Base-by-base conservation (phyloP, 129 eudicot genomes). In the Chrysanthemum makinoi region DNA sequence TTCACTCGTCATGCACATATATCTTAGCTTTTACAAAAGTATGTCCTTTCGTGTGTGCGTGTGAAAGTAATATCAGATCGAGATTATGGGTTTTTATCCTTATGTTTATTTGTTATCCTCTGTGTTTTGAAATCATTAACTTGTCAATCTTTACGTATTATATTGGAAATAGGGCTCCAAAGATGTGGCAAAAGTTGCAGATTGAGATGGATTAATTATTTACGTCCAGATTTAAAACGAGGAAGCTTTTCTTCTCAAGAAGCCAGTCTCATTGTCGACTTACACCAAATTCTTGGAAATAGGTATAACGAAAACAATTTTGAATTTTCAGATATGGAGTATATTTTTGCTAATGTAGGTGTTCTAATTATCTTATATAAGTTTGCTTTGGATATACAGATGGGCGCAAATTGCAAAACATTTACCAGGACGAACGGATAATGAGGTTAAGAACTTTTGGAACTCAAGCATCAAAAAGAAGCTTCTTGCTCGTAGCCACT, bases 131-230 rank as follows among this genome's bases (percentile, higher is more conserved):
- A 54, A 65, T 13, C 16, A 19, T 4, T 15, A 52, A 35, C 50
- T 52, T 20, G 9, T 55, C 1, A 65, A 14, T 6, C 2, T 65
- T n/a, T 55, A 14, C 9, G 8, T 35, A 8, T 66, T 65, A 18
- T 46, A 22, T 50, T 61, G 16, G 2, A 52, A 20, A 17, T 79
- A 91, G 98, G 96, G 44, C 72, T 88, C 68, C 96, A 91, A 55
- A 80, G 97, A 59, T 88, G 96, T 43, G 92, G 97, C 3, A 91
- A 88, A 80, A 91, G 97, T 75, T 91, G 97, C 69, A 86, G 95
- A 61, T 28, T 91, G 51, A 73, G 97, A 43, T 88, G 97, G 97
- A 88, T 87, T 61, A 91, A 91, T 75, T 91, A 91, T 74, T 72
- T 91, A 17, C 83, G 96, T 58, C 96, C 97, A 4, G 96, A 91